Conservation (phyloP, 169 alveolate genomes). For the Theileria orientalis region DNA sequence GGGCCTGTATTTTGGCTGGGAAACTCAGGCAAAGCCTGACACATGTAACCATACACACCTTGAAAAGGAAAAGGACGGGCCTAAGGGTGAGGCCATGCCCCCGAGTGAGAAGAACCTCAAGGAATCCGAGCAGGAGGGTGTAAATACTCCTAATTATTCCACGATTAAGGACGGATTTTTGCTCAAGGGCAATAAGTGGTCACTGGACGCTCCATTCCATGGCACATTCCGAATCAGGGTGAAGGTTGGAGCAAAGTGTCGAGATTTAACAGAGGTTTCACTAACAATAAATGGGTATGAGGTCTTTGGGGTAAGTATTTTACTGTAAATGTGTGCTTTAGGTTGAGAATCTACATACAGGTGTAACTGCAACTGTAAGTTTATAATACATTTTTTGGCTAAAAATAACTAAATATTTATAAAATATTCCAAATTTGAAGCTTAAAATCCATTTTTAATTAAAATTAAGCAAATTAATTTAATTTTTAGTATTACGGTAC, state of each 20-base stretch:
- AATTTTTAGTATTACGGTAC: constrained; percentile 28
- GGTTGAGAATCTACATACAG: constrained; percentile 51
- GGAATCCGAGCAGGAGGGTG: background rate
- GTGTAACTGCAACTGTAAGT: constrained; percentile 49
- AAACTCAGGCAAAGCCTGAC: constrained; percentile 1
- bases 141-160: background rate
- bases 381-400: background rate
- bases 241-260: constrained; percentile 31
- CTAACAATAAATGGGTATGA: constrained; percentile 42
- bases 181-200: constrained; percentile 42
- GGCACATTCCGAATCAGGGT: constrained; percentile 38
- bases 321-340: background rate
- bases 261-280: constrained; percentile 10
- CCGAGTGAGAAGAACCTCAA: background rate
- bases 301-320: constrained; percentile 37
- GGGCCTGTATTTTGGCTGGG: constrained; percentile 58
- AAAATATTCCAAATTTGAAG: background rate
- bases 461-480: background rate
- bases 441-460: background rate
- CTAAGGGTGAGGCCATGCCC: background rate
- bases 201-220: constrained; percentile 56
- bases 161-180: constrained; percentile 2
- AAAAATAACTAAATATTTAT: background rate
- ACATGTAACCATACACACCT: background rate
- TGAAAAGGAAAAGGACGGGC: background rate